Conservation (phyloP, 495 filamentous ascomycete species). For the Venustampulla echinocandica region DNA sequence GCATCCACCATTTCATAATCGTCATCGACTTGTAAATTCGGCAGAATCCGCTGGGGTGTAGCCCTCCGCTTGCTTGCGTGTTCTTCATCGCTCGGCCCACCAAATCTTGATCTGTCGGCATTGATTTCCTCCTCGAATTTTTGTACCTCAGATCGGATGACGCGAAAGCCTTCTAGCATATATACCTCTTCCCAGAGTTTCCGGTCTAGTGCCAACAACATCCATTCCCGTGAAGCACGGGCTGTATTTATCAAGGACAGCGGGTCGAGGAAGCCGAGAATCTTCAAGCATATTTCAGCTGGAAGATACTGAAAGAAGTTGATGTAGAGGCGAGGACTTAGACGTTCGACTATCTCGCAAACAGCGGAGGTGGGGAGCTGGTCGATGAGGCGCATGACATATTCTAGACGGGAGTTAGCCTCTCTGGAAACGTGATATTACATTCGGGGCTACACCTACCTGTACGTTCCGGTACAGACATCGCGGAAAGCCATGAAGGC, state of each 20-base stretch:
- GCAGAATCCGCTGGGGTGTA: slow-evolving; percentile 22
- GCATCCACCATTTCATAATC: slow-evolving; percentile 41
- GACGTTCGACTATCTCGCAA: slow-evolving; percentile 63
- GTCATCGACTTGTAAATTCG: slow-evolving; percentile 25
- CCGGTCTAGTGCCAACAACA: slow-evolving; percentile 68
- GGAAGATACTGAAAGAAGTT: slow-evolving; percentile 82
- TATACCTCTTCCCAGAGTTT: slow-evolving; percentile 82
- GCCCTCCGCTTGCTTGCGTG: slow-evolving; percentile 20
- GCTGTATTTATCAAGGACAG: slow-evolving; percentile 68
- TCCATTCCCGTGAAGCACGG: slow-evolving; percentile 71
- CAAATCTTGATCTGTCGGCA: slow-evolving; percentile 23
- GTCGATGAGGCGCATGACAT: slow-evolving; percentile 57
- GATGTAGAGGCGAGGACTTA: slow-evolving; percentile 77
- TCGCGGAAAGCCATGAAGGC: slow-evolving; percentile 31
- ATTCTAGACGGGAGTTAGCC: slow-evolving; percentile 30
- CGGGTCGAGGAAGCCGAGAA: slow-evolving; percentile 77
- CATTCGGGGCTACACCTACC: slow-evolving; percentile 29
- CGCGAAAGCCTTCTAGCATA: slow-evolving; percentile 73
- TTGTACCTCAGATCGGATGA: slow-evolving; percentile 55
- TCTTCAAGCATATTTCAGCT: slow-evolving; percentile 77
- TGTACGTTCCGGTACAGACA: slow-evolving; percentile 38
- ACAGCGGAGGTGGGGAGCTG: slow-evolving; percentile 68
- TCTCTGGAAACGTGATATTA: not conserved
- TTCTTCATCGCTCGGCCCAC: slow-evolving; percentile 13
- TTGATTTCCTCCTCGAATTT: slow-evolving; percentile 55